A percentile compares a stretch with the other conserved stretches of the same genome.
These are phyloP conservation scores for Anthracocystis panici-leucophaei DNA, from an alignment of 1,284 basidiomycete genomes.

Conservation along the genomic window DNA sequence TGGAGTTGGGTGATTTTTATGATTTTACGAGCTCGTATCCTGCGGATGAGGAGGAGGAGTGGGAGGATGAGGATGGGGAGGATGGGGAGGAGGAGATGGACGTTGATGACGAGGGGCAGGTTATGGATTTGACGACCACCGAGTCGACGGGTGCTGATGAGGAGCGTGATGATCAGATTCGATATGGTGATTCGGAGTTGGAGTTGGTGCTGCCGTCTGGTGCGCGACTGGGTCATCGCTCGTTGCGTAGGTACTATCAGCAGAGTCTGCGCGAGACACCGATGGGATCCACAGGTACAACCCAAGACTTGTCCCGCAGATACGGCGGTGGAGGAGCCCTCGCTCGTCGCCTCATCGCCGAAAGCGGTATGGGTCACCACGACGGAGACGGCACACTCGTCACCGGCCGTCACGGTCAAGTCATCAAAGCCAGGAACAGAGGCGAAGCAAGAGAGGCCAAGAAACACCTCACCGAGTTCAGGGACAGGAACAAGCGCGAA, in stretches of 20 bases:
- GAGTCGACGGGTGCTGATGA: conserved; percentile 66
- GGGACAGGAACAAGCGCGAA: conserved; percentile 82
- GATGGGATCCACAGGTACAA: conserved; percentile 6
- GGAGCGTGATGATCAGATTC: conserved; percentile 75
- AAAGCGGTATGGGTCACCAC: conserved; percentile 48
- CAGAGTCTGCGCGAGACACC: conserved; percentile 73
- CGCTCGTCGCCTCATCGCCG: conserved; percentile 56
- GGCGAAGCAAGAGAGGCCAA: conserved; percentile 95
- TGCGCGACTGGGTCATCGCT: conserved; percentile 88
- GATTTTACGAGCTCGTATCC: conserved; percentile 88
- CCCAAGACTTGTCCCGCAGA: conserved; percentile 34
- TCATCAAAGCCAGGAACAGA: conserved; percentile 76
- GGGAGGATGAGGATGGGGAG: conserved; percentile 52
- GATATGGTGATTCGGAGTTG: conserved; percentile 73
- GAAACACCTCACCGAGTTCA: conserved; percentile 84
- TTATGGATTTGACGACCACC: conserved; percentile 22
- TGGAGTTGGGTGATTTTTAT: conserved; percentile 93
- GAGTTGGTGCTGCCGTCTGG: conserved; percentile 97
- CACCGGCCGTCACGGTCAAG: conserved; percentile 52
- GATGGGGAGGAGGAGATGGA: conserved; percentile 48
- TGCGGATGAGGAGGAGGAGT: conserved; percentile 66
- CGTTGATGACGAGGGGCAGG: conserved; percentile 35
- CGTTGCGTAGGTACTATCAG: conserved; percentile 86
- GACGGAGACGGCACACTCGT: conserved; percentile 49
- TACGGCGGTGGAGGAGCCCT: conserved; percentile 51